Evolutionary conservation across 495 filamentous ascomycete genomes (phyloP).

Genomic region (Podospora bellae-mahoneyi): DNA sequence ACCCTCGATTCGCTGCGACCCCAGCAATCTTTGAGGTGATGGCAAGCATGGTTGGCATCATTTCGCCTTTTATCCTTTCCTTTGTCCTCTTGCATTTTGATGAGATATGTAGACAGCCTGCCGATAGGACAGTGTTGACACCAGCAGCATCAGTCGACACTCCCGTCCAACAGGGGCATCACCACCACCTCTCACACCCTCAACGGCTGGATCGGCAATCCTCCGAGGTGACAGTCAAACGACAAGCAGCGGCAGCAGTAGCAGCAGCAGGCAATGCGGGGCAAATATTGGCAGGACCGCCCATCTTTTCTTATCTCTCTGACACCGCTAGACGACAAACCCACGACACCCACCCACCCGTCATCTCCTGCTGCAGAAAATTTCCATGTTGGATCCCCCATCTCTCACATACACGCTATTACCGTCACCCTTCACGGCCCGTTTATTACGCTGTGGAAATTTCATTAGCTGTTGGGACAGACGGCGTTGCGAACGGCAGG

Average conservation of each 20-base stretch:
- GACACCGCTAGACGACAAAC: neutral
- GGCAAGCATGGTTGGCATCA: neutral
- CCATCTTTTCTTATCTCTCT: neutral
- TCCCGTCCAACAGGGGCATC: neutral
- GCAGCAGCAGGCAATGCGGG: neutral
- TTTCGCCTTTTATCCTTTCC: neutral
- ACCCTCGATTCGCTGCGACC: neutral
- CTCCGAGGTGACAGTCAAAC: neutral
- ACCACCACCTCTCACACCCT: neutral
- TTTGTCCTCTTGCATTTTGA: neutral
- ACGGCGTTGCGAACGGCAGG: neutral
- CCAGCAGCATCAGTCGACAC: too few species aligned
- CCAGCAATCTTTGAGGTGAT: neutral
- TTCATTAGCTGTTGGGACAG: neutral
- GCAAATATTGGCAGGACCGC: neutral
- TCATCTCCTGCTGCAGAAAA: neutral
- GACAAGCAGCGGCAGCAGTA: too few species aligned
- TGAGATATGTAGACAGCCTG: neutral
- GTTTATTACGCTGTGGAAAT: neutral
- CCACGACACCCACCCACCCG: neutral
- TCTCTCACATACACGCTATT: neutral
- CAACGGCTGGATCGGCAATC: neutral
- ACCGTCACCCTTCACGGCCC: neutral
- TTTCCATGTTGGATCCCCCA: neutral
- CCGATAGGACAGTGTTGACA: neutral